Evolutionary conservation across 2,329 filamentous ascomycete genomes (phyloP).

Genomic region (Zopfia rhizophila): DNA sequence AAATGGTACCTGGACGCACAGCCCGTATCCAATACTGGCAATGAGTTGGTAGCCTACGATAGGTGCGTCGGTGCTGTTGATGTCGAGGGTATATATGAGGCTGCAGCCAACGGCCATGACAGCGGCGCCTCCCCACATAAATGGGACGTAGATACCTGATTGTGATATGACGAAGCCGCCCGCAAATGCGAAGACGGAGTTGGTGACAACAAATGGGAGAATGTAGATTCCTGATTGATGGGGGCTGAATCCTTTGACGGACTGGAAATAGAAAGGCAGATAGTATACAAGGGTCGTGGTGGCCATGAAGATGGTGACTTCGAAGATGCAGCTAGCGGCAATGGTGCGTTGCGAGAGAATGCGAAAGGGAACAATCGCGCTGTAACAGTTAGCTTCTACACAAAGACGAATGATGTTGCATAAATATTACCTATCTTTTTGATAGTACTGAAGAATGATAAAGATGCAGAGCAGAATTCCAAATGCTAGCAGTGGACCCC

Average conservation of each 20-base stretch:
- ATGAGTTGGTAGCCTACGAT: slow-evolving; percentile 60
- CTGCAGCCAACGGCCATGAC: slow-evolving; percentile 50
- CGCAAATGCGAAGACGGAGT: slow-evolving; percentile 31
- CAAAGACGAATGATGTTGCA: slow-evolving; percentile 27
- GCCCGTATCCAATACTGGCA: slow-evolving; percentile 52
- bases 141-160: slow-evolving; percentile 50
- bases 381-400: slow-evolving; percentile 48
- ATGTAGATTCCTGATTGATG: slow-evolving; percentile 52
- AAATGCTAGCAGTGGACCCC: neutral
- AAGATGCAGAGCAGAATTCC: slow-evolving; percentile 9
- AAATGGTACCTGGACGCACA: slow-evolving; percentile 45
- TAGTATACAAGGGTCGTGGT: slow-evolving; percentile 55
- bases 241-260: slow-evolving; percentile 47
- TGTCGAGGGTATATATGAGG: slow-evolving; percentile 52
- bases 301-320: slow-evolving; percentile 44
- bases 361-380: slow-evolving; percentile 48
- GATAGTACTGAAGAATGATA: slow-evolving; percentile 5
- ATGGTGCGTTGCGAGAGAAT: slow-evolving; percentile 53
- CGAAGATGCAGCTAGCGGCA: slow-evolving; percentile 44
- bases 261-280: slow-evolving; percentile 60
- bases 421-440: slow-evolving; percentile 6
- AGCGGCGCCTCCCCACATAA: slow-evolving; percentile 38
- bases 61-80: slow-evolving; percentile 40
- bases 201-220: slow-evolving; percentile 52
- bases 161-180: slow-evolving; percentile 32